A percentile compares a stretch with the other conserved stretches of the same genome.
Evolutionary conservation across 2,329 filamentous ascomycete genomes (phyloP).

Genomic region (Bipolaris victoriae): DNA sequence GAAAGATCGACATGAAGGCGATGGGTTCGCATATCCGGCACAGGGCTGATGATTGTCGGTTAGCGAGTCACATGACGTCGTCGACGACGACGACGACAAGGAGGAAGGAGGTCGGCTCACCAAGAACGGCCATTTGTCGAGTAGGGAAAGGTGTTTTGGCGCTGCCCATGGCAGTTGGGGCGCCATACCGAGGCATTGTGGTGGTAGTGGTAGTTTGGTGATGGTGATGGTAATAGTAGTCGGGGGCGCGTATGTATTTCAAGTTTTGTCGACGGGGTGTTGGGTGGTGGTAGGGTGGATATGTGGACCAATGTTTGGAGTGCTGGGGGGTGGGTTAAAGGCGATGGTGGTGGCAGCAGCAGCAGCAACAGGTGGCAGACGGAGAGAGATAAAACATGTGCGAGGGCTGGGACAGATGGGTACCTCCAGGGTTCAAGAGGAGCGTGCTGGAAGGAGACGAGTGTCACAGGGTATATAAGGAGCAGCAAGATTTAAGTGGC

Average conservation of each 20-base stretch:
- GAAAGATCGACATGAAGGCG: constrained; percentile 99
- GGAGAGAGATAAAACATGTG: constrained; percentile 42
- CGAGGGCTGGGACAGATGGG: constrained; percentile 32
- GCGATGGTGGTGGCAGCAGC: constrained; percentile 11
- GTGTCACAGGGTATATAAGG: constrained; percentile 48
- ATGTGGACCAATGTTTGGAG: neutral
- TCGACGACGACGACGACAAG: neutral
- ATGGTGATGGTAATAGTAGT: constrained; percentile 13
- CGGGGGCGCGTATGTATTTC: constrained; percentile 25
- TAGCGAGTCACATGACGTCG: neutral
- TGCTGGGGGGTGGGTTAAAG: constrained; percentile 7
- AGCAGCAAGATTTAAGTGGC: constrained; percentile 50
- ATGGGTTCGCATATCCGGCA: constrained; percentile 98
- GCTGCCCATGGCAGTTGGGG: constrained; percentile 35
- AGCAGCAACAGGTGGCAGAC: constrained; percentile 5
- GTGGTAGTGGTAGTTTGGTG: constrained; percentile 5
- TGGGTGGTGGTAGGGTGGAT: constrained; percentile 14
- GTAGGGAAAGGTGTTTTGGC: constrained; percentile 59
- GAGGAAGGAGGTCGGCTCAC: constrained; percentile 45
- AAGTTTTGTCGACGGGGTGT: constrained; percentile 17
- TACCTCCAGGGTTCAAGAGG: constrained; percentile 33
- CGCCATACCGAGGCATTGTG: constrained; percentile 42
- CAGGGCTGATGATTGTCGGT: constrained; percentile 64
- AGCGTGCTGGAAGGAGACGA: constrained; percentile 39
- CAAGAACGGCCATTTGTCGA: constrained; percentile 63